These are phyloP conservation scores for Firmiana major DNA, from an alignment of 345 rosid genomes.

Conservation along the genomic window DNA sequence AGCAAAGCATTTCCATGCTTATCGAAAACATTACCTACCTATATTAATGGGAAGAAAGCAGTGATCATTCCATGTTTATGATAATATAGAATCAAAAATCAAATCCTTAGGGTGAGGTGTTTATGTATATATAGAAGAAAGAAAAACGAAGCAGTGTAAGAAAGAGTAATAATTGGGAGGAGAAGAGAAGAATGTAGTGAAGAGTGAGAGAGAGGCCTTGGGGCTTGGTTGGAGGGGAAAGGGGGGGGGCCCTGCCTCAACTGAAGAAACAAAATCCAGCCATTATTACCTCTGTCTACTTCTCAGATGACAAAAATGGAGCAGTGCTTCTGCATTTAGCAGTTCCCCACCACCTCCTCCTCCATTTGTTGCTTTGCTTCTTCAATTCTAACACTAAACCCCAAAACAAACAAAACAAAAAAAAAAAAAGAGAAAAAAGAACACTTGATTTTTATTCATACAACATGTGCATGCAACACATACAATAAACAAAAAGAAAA, in stretches of 20 bases:
- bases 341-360: constrained; percentile 19
- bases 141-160: too few species aligned
- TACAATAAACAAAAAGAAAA: not conserved
- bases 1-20: too few species aligned
- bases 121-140: not conserved
- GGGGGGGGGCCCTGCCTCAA: constrained; percentile 20
- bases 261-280: constrained; percentile 38
- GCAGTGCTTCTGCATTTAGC: constrained; percentile 31
- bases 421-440: too few species aligned
- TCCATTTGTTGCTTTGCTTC: constrained; percentile 5
- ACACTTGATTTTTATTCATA: not conserved
- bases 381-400: not conserved
- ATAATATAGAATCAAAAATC: not conserved
- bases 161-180: constrained; percentile 11
- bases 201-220: too few species aligned
- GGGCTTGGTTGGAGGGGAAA: too few species aligned
- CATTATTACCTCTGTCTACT: constrained; percentile 43
- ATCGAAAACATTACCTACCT: too few species aligned
- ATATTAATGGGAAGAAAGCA: not conserved
- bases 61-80: not conserved
- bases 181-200: not conserved
- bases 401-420: not conserved
- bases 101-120: not conserved
- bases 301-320: constrained; percentile 36
- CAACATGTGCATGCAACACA: not conserved